Evolutionary conservation across 139 green algal genomes (phyloP).

Genomic region (Ettlia oleoabundans): DNA sequence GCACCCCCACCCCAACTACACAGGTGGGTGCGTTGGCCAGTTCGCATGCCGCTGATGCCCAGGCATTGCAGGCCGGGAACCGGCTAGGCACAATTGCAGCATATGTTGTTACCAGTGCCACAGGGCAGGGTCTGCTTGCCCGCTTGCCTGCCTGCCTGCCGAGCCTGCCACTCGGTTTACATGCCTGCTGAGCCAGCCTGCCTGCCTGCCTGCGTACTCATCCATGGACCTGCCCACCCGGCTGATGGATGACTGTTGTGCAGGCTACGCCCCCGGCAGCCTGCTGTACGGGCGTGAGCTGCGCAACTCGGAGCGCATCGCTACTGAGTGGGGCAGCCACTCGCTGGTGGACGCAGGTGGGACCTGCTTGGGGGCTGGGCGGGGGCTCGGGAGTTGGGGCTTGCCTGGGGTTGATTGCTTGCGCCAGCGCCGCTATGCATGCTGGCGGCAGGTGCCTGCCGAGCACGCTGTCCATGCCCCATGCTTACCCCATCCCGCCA

Average conservation of each 20-base stretch:
- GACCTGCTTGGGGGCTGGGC: neutral
- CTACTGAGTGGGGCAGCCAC: constrained; percentile 31
- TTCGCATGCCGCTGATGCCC: too few species aligned
- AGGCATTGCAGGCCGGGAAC: too few species aligned
- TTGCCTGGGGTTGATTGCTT: neutral
- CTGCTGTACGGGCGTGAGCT: constrained; percentile 14
- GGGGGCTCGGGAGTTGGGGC: neutral
- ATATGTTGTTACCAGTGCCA: too few species aligned
- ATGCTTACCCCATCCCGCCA: too few species aligned
- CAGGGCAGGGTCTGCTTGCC: too few species aligned
- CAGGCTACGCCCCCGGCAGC: constrained; percentile 1
- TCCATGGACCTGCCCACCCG: neutral
- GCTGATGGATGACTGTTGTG: neutral
- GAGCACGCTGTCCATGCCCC: too few species aligned
- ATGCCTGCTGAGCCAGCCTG: neutral
- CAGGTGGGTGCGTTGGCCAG: neutral
- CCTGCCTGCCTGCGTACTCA: neutral
- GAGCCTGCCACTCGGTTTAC: neutral
- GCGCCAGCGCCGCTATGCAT: too few species aligned
- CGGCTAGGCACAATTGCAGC: neutral
- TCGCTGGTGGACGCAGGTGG: constrained; percentile 32
- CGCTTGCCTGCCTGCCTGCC: too few species aligned
- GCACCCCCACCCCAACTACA: constrained; percentile 31
- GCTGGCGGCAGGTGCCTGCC: too few species aligned
- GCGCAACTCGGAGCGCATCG: neutral